A percentile compares a stretch with the other conserved stretches of the same genome.
phyloP scores from a whole-genome alignment of 2,329 filamentous ascomycete genomes.

The Claviceps paspali region DNA sequence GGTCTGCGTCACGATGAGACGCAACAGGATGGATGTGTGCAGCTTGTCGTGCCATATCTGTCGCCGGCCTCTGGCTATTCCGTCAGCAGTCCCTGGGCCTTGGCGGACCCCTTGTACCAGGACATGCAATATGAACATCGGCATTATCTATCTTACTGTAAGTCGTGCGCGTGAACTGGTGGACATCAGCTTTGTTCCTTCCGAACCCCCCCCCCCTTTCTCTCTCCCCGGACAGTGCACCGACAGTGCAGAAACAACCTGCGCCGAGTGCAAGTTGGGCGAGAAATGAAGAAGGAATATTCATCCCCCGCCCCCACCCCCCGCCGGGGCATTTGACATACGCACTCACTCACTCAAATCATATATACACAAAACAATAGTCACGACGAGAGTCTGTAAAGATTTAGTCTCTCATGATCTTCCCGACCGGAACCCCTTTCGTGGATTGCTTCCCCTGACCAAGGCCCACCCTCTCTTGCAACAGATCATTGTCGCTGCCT shows the following conservation, averaged over 20 bases:
- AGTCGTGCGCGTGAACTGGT: constrained; percentile 7
- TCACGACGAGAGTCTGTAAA: constrained; percentile 33
- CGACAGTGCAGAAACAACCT: no score
- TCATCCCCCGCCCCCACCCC: no score
- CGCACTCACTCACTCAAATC: no score
- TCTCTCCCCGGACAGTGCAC: no score
- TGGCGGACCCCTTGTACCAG: constrained; percentile 33
- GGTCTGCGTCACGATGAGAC: background rate
- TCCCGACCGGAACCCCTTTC: constrained; percentile 30
- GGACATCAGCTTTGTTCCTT: no score
- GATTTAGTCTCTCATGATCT: constrained; percentile 35
- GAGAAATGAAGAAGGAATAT: no score
- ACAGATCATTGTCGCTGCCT: constrained; percentile 32
- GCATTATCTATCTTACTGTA: constrained; percentile 28
- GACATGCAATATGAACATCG: constrained; percentile 33
- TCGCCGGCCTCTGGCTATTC: constrained; percentile 8
- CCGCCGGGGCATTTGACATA: no score
- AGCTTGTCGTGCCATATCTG: constrained; percentile 13
- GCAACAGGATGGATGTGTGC: constrained; percentile 10
- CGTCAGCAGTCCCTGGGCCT: constrained; percentile 18
- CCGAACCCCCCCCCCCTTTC: no score
- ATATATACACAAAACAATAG: constrained; percentile 19
- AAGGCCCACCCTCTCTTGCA: constrained; percentile 26
- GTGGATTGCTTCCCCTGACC: constrained; percentile 27
- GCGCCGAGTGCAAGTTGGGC: no score